Base-by-base conservation (phyloP, 2,329 filamentous ascomycete species). In the Epichloe elymi region DNA sequence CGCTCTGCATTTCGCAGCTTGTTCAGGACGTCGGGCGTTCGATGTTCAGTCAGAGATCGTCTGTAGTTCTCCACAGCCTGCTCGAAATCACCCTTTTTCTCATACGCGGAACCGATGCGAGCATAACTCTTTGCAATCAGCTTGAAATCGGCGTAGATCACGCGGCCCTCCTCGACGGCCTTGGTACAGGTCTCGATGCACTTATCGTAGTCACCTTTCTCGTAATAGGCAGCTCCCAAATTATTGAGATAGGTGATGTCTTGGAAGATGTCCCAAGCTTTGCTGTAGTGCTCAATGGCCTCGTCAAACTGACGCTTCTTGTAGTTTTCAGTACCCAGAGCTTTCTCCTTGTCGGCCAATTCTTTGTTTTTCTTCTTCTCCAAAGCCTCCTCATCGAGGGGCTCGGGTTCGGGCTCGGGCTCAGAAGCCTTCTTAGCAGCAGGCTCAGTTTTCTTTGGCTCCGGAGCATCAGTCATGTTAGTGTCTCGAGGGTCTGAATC, bases 191-290 rank as follows among this genome's bases (percentile, higher is more conserved):
- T 74, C 61, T 94, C 86, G 57, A 98, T 89, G 58, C 85, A 83
- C 52, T 83, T 86, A 62, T 94, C 79, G 67, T 87, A 95, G 65
- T 97, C 93, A 52, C 89, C 90, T 76, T 97, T 96, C 69, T 98
- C 93, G 61, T 90, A 97, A 63, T 94, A 82, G 54, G 91, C 93
- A 3, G 93, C 93, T 54, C 89, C 88, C 35, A 95, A 78, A 71
- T 98, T 98, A 74, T 94, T 98, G 54, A 97, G 78, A 71, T 98
- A 98, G 15, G 91, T 93, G 63, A 98, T 95, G 63, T 98, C 93
- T 76, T 96, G 93, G 79, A 88, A 77, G 39, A 86, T 70, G 53
- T 95, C 90, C 93, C 93, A 98, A 0, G 93, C 93, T 68, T 95
- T 94, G 66, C 69, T 79, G 75, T 98, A 98, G 73, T 98, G 88